A percentile compares a stretch with the other conserved stretches of the same genome.
These are phyloP conservation scores for Cryptococcus amylolentus DNA, from an alignment of 1,284 basidiomycete genomes.

Conservation along the genomic window DNA sequence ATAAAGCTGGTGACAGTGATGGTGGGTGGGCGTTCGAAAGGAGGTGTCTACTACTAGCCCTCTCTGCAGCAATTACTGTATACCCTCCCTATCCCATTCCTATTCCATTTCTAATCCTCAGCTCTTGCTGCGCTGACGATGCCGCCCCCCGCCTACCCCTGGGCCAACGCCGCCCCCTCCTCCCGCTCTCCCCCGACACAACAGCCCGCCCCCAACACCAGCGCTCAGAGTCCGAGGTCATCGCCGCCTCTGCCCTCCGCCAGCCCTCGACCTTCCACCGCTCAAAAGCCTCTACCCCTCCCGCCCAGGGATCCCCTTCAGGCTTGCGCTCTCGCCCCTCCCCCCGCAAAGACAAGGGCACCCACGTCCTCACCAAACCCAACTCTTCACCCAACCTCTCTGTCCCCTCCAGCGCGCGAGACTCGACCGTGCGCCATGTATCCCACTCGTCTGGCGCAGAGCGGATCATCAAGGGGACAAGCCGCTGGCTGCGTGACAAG, in stretches of 20 bases:
- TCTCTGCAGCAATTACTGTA: too few relatives aligned
- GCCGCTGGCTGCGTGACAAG: constrained; percentile 1
- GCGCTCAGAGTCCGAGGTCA: neutral
- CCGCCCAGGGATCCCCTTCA: neutral
- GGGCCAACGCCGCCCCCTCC: neutral
- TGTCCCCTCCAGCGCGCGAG: neutral
- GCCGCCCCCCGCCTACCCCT: neutral
- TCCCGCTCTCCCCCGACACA: neutral
- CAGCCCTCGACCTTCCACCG: neutral
- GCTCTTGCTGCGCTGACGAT: neutral
- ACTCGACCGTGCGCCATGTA: neutral
- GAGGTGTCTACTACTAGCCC: too few relatives aligned
- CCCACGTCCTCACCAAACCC: neutral
- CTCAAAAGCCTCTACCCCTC: neutral
- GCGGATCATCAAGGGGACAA: constrained; percentile 1
- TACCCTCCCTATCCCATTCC: neutral
- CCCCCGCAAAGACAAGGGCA: neutral
- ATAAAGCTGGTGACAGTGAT: too few relatives aligned
- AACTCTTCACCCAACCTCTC: neutral
- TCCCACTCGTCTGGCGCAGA: neutral
- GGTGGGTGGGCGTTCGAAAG: too few relatives aligned
- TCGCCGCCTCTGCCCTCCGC: neutral
- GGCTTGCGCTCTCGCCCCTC: neutral
- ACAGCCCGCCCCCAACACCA: neutral
- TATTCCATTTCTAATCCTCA: neutral